These are phyloP conservation scores for Didymella segeticola DNA, from an alignment of 2,329 filamentous ascomycete species.

Conservation along the genomic window DNA sequence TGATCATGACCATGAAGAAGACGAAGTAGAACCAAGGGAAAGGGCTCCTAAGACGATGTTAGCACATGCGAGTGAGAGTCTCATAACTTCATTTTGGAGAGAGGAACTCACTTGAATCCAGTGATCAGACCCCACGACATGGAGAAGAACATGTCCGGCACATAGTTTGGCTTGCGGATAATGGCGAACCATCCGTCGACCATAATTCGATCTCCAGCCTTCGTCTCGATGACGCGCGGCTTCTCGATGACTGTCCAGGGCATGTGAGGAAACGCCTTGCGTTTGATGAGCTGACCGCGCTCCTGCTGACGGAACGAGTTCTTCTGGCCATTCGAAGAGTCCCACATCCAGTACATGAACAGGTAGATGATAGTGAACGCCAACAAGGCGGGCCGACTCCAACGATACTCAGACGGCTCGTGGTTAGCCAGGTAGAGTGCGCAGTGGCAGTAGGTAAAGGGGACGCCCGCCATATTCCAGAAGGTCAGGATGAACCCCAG, in stretches of 20 bases:
- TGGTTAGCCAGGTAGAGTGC: slow-evolving; percentile 88
- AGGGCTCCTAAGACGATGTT: slow-evolving; percentile 49
- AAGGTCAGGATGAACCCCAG: slow-evolving; percentile 97
- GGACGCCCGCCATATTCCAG: slow-evolving; percentile 92
- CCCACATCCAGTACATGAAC: slow-evolving; percentile 88
- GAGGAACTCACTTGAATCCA: slow-evolving; percentile 66
- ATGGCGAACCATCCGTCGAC: slow-evolving; percentile 79
- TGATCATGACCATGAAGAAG: slow-evolving; percentile 81
- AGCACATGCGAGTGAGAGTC: not conserved
- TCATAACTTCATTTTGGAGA: not conserved
- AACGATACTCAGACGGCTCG: slow-evolving; percentile 74
- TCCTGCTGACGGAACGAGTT: slow-evolving; percentile 85
- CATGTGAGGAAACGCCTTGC: slow-evolving; percentile 84
- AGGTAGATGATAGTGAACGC: slow-evolving; percentile 72
- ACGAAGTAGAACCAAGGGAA: slow-evolving; percentile 88
- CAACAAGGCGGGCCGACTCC: slow-evolving; percentile 71
- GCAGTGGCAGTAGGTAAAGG: slow-evolving; percentile 91
- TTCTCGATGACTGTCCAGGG: slow-evolving; percentile 84
- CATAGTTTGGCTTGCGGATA: slow-evolving; percentile 80
- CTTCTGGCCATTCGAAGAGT: slow-evolving; percentile 90
- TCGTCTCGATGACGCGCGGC: slow-evolving; percentile 75
- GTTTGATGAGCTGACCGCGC: slow-evolving; percentile 69
- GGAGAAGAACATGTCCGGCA: slow-evolving; percentile 80
- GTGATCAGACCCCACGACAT: slow-evolving; percentile 78
- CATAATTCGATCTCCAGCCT: slow-evolving; percentile 75